These are phyloP conservation scores for Mortierella sp. DNA, from an alignment of 371 early-diverging fungal species.

Conservation along the genomic window DNA sequence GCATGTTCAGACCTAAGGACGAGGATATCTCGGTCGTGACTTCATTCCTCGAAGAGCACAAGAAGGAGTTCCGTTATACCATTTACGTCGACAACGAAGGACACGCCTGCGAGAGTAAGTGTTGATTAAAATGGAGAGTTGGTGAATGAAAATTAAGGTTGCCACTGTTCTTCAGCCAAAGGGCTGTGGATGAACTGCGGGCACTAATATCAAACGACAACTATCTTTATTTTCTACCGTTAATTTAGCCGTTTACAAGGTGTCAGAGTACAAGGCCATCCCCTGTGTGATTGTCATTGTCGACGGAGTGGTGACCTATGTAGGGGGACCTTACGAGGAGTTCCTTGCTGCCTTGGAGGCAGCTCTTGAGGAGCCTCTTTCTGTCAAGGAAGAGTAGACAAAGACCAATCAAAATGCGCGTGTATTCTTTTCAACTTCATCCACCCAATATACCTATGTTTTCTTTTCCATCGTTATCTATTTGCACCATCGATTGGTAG, in stretches of 20 bases:
- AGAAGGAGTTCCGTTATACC: slow-evolving; percentile 36
- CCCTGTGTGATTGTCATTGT: slow-evolving; percentile 47
- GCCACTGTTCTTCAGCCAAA: not conserved
- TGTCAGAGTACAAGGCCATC: slow-evolving; percentile 33
- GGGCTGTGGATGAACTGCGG: too few species aligned
- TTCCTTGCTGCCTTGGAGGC: slow-evolving; percentile 27
- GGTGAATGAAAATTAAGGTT: not conserved
- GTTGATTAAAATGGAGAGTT: not conserved
- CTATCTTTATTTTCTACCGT: not conserved
- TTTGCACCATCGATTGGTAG: not conserved
- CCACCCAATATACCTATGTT: not conserved
- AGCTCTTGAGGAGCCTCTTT: slow-evolving; percentile 11
- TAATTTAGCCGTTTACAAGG: slow-evolving; percentile 28
- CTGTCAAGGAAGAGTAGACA: slow-evolving; percentile 24
- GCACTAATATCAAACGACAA: too few species aligned
- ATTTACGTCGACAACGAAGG: slow-evolving; percentile 33
- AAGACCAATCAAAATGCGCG: not conserved
- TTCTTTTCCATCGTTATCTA: not conserved
- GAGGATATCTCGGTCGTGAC: slow-evolving; percentile 17
- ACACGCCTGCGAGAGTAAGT: slow-evolving; percentile 38
- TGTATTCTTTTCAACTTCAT: not conserved
- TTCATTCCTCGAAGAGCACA: slow-evolving; percentile 35
- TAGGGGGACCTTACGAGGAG: slow-evolving; percentile 21
- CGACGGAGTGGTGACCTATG: slow-evolving; percentile 37
- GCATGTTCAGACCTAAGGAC: slow-evolving; percentile 20